These are phyloP conservation scores for Aspergillus glaucus DNA, from an alignment of 2,329 filamentous ascomycete species.

Conservation along the genomic window DNA sequence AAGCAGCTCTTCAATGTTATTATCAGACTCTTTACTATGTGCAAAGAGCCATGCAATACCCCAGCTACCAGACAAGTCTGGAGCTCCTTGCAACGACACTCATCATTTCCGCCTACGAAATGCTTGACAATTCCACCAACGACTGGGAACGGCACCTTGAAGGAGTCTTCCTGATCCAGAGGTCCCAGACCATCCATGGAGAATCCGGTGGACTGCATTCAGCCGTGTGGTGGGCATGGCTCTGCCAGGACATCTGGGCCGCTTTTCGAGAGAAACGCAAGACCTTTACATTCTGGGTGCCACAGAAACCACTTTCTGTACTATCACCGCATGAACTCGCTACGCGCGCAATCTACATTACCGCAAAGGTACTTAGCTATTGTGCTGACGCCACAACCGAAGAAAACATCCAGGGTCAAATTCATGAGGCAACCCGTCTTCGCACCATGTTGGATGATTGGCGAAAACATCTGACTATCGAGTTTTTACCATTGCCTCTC, in stretches of 20 bases:
- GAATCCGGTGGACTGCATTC: constrained; percentile 50
- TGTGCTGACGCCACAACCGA: constrained; percentile 9
- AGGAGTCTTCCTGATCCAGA: constrained; percentile 59
- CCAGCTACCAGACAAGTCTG: constrained; percentile 16
- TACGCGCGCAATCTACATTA: constrained; percentile 23
- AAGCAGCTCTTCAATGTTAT: constrained; percentile 21
- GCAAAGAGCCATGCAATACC: constrained; percentile 21
- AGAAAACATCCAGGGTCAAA: constrained; percentile 7
- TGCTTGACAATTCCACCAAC: constrained; percentile 51
- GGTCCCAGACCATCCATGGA: constrained; percentile 54
- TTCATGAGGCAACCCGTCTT: constrained; percentile 12
- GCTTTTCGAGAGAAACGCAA: constrained; percentile 53
- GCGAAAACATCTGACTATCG: constrained; percentile 17
- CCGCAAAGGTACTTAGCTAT: constrained; percentile 18
- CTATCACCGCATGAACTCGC: constrained; percentile 51
- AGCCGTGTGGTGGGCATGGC: constrained; percentile 60
- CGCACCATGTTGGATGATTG: constrained; percentile 19
- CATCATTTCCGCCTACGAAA: constrained; percentile 48
- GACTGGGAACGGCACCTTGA: constrained; percentile 57
- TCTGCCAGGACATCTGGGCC: constrained; percentile 59
- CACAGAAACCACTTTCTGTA: constrained; percentile 41
- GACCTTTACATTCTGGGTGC: constrained; percentile 53
- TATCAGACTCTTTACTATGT: constrained; percentile 24
- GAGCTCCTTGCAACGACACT: constrained; percentile 23
- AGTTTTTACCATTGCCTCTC: constrained; percentile 19